These are phyloP conservation scores for Byssochlamys sp. DNA, from an alignment of 2,329 filamentous ascomycete species.

Conservation along the genomic window DNA sequence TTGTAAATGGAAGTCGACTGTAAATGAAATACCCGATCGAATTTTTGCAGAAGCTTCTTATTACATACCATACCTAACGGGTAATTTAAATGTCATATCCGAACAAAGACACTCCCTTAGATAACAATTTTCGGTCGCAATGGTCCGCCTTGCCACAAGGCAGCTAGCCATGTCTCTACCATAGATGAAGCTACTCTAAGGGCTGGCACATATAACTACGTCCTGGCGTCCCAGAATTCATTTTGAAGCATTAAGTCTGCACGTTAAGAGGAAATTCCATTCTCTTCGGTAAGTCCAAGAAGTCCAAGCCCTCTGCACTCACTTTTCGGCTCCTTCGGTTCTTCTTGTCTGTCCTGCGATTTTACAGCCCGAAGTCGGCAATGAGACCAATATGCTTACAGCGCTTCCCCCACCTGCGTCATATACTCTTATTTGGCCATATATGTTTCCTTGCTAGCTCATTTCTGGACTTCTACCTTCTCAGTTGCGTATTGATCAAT, in stretches of 20 bases:
- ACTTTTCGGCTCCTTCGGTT: neutral
- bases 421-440: neutral
- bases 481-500: neutral
- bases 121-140: neutral
- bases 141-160: neutral
- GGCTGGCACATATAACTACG: neutral
- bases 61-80: too few relatives aligned
- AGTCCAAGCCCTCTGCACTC: neutral
- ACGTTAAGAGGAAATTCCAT: neutral
- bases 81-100: too few relatives aligned
- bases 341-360: neutral
- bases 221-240: neutral
- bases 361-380: neutral
- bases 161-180: too few relatives aligned
- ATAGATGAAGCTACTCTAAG: too few relatives aligned
- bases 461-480: neutral
- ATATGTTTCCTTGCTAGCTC: neutral
- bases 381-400: neutral
- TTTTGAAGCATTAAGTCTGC: neutral
- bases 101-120: too few relatives aligned
- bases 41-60: too few relatives aligned
- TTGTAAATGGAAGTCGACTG: too few relatives aligned
- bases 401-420: neutral
- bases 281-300: neutral
- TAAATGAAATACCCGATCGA: too few relatives aligned